Conservation (phyloP, 495 filamentous ascomycete genomes). For the Penicillium riverlandense region DNA sequence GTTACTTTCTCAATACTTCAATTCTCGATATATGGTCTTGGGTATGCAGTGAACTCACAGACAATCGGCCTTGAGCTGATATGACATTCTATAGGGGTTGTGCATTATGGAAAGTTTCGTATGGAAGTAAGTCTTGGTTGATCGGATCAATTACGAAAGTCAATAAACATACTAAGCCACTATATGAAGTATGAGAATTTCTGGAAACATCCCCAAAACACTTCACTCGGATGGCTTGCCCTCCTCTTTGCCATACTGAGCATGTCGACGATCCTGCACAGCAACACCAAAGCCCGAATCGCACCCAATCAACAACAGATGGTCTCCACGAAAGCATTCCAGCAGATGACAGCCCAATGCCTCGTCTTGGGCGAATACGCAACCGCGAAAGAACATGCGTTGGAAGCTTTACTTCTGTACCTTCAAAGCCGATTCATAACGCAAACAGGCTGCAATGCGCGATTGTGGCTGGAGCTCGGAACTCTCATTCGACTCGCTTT, state of each 20-base stretch:
- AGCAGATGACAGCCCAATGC: slow-evolving; percentile 24
- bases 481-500: slow-evolving; percentile 43
- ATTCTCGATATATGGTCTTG: slow-evolving; percentile 31
- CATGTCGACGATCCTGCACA: not conserved
- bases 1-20: slow-evolving; percentile 42
- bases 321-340: not conserved
- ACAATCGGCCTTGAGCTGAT: not conserved
- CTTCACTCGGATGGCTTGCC: slow-evolving; percentile 33
- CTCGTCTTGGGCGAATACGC: slow-evolving; percentile 39
- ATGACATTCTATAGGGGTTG: slow-evolving; percentile 2
- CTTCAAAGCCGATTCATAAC: slow-evolving; percentile 37
- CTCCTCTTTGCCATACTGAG: slow-evolving; percentile 17
- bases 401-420: slow-evolving; percentile 45
- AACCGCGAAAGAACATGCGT: slow-evolving; percentile 31
- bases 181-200: slow-evolving; percentile 38
- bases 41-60: not conserved
- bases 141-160: too few species aligned
- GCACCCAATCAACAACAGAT: not conserved
- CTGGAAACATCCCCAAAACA: slow-evolving; percentile 28
- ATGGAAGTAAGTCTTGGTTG: slow-evolving; percentile 9
- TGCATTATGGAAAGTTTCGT: slow-evolving; percentile 14
- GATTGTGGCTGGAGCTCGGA: slow-evolving; percentile 41
- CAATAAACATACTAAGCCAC: too few species aligned
- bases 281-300: not conserved
- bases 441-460: slow-evolving; percentile 34